Conservation (phyloP, 208 protist species). For the Strigomonas oncopelti region DNA sequence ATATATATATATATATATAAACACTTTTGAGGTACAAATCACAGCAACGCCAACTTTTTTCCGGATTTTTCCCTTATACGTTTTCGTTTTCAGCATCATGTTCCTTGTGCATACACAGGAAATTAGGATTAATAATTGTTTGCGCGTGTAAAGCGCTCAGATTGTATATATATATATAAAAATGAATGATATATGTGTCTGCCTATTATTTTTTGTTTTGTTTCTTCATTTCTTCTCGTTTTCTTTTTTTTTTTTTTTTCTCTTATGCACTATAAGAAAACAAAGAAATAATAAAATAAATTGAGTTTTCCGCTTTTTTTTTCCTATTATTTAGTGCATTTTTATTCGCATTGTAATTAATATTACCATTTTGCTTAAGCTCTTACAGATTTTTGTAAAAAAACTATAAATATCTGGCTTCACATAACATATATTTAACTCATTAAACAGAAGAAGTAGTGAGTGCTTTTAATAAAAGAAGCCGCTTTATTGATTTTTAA, state of each 20-base stretch:
- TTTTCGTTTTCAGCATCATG: neutral
- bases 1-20: neutral
- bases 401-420: constrained; percentile 1
- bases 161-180: constrained; percentile 7
- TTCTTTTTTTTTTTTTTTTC: constrained; percentile 11
- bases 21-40: too few species aligned
- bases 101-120: neutral
- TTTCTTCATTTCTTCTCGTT: neutral
- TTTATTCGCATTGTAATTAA: neutral
- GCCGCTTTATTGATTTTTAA: constrained; percentile 3
- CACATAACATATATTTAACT: neutral
- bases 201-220: constrained; percentile 3
- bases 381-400: neutral
- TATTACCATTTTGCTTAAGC: neutral
- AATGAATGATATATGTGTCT: neutral
- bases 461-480: too few species aligned
- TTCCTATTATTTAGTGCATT: neutral
- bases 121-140: too few species aligned
- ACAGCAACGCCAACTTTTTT: neutral
- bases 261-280: constrained; percentile 1
- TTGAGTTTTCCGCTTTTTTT: constrained; percentile 1
- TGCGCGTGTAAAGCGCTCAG: too few species aligned
- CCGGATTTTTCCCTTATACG: neutral
- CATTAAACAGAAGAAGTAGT: constrained; percentile 1
- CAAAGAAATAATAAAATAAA: constrained; percentile 4